Evolutionary conservation across 1,139 yeast genomes (phyloP).

Genomic region (Geotrichum cucujoidarum): DNA sequence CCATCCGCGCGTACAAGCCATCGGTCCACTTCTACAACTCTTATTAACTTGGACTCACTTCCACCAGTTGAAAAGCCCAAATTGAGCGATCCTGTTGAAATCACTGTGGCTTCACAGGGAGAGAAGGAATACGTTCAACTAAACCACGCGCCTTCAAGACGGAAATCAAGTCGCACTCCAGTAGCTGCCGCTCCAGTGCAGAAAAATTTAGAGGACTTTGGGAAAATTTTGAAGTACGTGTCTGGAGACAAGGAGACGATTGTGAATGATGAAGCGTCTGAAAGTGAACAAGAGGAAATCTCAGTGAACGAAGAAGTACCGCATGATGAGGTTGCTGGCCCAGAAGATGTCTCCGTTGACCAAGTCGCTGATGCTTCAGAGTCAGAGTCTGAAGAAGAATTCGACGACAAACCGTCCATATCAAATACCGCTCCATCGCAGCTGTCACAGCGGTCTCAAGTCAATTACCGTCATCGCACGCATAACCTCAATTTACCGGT

Average conservation of each 20-base stretch:
- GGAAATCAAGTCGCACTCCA: background rate
- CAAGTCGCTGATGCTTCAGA: background rate
- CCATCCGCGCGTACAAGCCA: background rate
- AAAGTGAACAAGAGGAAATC: conserved; percentile 15
- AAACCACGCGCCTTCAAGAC: background rate
- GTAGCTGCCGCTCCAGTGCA: background rate
- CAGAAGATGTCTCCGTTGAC: conserved; percentile 13
- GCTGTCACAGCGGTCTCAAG: conserved; percentile 4
- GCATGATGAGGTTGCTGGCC: conserved; percentile 18
- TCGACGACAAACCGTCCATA: conserved; percentile 8
- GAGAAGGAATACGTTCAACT: background rate
- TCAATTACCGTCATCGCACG: conserved; percentile 7
- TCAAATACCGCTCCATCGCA: conserved; percentile 2
- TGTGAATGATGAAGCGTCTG: background rate
- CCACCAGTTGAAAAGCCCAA: background rate
- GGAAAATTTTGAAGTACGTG: conserved; percentile 3
- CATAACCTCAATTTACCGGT: conserved; percentile 15
- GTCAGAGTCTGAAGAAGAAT: conserved; percentile 17
- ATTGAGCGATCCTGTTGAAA: conserved; percentile 4
- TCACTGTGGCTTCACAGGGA: background rate
- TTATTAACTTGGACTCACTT: background rate
- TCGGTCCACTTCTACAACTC: background rate
- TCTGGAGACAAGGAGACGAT: background rate
- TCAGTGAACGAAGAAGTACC: conserved; percentile 21
- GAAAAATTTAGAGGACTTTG: conserved; percentile 7